Conservation (phyloP, 169 alveolate genomes). For the Cryptosporidium andersoni region DNA sequence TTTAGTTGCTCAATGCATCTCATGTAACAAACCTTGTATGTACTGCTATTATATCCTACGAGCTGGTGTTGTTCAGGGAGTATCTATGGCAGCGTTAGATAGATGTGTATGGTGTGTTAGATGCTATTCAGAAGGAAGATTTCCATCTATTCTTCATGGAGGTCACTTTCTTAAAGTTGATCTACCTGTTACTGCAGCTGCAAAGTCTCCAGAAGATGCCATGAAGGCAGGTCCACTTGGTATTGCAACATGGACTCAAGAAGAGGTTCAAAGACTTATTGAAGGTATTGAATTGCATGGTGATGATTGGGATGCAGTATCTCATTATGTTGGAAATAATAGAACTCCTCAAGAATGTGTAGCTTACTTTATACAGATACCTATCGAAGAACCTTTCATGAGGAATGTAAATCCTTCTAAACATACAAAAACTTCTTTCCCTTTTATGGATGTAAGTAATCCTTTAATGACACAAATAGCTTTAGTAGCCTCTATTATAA, state of each 20-base stretch:
- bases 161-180: slow-evolving; percentile 75
- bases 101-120: slow-evolving; percentile 77
- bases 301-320: slow-evolving; percentile 75
- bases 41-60: slow-evolving; percentile 74
- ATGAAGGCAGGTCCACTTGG: slow-evolving; percentile 24
- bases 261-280: slow-evolving; percentile 49
- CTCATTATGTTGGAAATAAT: slow-evolving; percentile 73
- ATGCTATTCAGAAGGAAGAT: slow-evolving; percentile 76
- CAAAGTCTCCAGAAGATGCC: slow-evolving; percentile 18
- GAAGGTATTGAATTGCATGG: slow-evolving; percentile 77
- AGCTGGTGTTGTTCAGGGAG: slow-evolving; percentile 73
- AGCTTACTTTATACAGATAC: slow-evolving; percentile 73
- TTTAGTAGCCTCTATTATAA: slow-evolving; percentile 73
- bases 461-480: slow-evolving; percentile 76
- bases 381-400: slow-evolving; percentile 77
- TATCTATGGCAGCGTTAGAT: slow-evolving; percentile 76
- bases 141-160: slow-evolving; percentile 73
- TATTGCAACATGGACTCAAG: slow-evolving; percentile 62
- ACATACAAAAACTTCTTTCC: slow-evolving; percentile 49
- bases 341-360: slow-evolving; percentile 77
- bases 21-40: slow-evolving; percentile 76
- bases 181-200: slow-evolving; percentile 28
- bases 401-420: slow-evolving; percentile 64
- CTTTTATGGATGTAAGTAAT: slow-evolving; percentile 73
- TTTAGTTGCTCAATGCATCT: slow-evolving; percentile 64